Base-by-base conservation (phyloP, 75 land plant genomes). In the Cryptomeria japonica region DNA sequence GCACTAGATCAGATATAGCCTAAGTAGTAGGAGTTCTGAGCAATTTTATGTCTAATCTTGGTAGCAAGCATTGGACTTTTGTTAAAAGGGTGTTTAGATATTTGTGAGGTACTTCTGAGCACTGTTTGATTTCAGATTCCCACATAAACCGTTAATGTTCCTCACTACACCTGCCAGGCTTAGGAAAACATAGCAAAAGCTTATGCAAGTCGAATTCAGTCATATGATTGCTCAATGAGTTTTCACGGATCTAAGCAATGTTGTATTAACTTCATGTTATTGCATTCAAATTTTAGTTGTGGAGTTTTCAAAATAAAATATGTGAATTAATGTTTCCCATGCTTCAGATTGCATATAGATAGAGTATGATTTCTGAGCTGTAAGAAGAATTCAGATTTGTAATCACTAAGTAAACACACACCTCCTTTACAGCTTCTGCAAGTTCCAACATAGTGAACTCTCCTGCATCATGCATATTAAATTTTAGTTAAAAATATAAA, bases 401-500 rank as follows among this genome's bases (percentile, higher is more conserved):
- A 41, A 38, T 44, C 83, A 39, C 39, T 28, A 61, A 87, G 55
- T 12, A 5, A 47, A 46, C 41, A 86, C 68, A 44, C 14, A 95
- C 94, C 95, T 96, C 96, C 85, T 93, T 96, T 41, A 94, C 96
- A 44, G 89, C 89, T 88, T 97, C 97, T 37, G 99, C 99, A 85
- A 97, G 99, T 87, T 97, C 99, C 73, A 96, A 68, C 96, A 97
- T 97, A 36, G 99, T 96, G 76, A 97, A 97, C 93, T 97, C 99
- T 88, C 98, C 97, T 96, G 86, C 84, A 88, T 39, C 15, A 49
- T 49, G 61, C 61, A 58, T 38, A 85, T 25, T 2, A n/a, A n/a
- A 85, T 16, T 12, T 75, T 25, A 77, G 70, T 37, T 31, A 86
- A 15, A 55, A 12, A 42, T 28, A 28, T 15, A 75, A 28, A 87